Conservation (phyloP, 208 protist genomes). For the Trypanosoma boissoni region DNA sequence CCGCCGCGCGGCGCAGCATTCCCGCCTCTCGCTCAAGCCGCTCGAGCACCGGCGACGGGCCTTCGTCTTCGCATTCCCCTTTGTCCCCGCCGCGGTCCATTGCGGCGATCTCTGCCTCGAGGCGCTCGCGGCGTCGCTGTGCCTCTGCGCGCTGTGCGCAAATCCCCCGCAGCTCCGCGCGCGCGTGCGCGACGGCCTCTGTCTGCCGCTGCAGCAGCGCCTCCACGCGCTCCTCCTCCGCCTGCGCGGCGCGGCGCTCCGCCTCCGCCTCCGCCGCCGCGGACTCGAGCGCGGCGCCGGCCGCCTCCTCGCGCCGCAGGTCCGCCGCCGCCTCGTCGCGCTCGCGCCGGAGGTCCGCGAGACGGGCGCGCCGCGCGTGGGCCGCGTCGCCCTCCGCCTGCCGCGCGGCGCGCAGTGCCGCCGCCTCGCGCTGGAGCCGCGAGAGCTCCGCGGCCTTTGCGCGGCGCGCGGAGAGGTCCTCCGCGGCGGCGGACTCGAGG, state of each 20-base stretch:
- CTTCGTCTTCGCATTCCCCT: too few relatives aligned
- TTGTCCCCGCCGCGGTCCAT: background rate
- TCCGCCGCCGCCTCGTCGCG: constrained; percentile 21
- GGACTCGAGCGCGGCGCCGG: constrained; percentile 14
- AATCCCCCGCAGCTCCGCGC: constrained; percentile 17
- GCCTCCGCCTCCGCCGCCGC: constrained; percentile 8
- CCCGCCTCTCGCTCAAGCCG: constrained; percentile 1
- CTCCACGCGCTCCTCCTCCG: constrained; percentile 12
- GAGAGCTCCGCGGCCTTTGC: constrained; percentile 14
- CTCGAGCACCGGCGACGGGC: too few relatives aligned
- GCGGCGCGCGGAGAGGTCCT: constrained; percentile 31
- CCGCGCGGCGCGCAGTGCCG: constrained; percentile 6
- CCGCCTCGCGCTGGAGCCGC: background rate
- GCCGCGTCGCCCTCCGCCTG: constrained; percentile 23
- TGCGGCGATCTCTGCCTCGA: constrained; percentile 6
- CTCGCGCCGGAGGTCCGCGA: constrained; percentile 20
- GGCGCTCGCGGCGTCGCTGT: constrained; percentile 12
- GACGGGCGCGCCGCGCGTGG: constrained; percentile 15
- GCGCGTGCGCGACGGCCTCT: constrained; percentile 3
- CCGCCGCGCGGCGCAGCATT: too few relatives aligned
- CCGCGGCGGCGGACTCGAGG: constrained; percentile 42
- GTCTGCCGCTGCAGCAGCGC: constrained; percentile 4
- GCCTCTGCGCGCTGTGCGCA: constrained; percentile 11
- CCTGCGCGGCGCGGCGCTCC: constrained; percentile 1
- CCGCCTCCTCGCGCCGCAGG: constrained; percentile 13